Base-by-base conservation (phyloP, 192 early-diverging fungal species). In the Backusella psychrophila region DNA sequence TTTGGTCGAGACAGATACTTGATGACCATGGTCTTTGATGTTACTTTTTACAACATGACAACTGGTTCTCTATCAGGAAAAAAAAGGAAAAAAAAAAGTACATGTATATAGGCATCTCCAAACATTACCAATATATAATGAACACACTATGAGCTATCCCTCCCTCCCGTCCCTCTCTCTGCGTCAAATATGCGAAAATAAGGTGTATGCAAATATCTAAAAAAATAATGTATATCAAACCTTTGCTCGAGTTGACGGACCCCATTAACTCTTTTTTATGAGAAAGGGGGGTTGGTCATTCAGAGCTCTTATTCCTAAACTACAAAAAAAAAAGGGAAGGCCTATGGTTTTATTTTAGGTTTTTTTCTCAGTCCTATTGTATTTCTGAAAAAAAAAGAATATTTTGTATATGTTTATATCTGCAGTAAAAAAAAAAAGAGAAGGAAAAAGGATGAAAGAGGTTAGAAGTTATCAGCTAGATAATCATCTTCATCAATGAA, bases 401-500 rank as follows among this genome's bases (percentile, higher is more conserved):
- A 38, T 38, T n/a, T 19, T 53, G 3, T 53, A 53, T 15, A 44
- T 39, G 38, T 46, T 33, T 66, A 15, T 66, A 34, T 34, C 29
- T 67, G 34, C 31, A n/a, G 35, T 15, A 39, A 69, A 23, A 69
- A 21, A 68, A n/a, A 69, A n/a, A 38, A 68, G 34, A 35, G n/a
- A 19, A 15, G 21, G 9, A 69, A 33, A 15, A 7, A 71, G 3
- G 46, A 23, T 3, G 3, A 69, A 41, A 8, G 9, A 69, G 68
- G 36, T 71, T 84, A 92, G 75, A 89, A 91, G 73, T 95, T 90
- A 8, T 86, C 85, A 49, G 82, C 81, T 29, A 78, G 70, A 81
- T 93, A 97, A 75, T 89, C 89, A 6, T 90, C 88, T 72, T 95
- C 91, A 31, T 91, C 81, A 74, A 91, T 92, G 79, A 91, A 98